Base-by-base conservation (phyloP, 768 basidiomycete genomes). In the Calocybe indica region DNA sequence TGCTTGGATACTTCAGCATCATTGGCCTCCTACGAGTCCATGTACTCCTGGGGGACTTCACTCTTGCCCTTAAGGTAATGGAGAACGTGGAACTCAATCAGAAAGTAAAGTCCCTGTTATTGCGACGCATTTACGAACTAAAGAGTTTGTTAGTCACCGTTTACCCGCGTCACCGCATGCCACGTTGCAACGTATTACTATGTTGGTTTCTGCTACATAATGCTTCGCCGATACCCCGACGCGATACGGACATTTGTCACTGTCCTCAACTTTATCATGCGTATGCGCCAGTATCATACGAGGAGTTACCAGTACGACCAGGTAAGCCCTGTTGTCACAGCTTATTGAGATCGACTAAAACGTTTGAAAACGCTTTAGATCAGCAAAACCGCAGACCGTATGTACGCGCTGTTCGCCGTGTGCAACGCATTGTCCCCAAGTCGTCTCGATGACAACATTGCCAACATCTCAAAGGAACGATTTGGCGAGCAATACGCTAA, bases 261-360 rank as follows among this genome's bases (percentile, higher is more conserved):
- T 9, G 87, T 95, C 60, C 74, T 96, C 40, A 94, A 94, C 73
- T 94, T 96, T 75, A 92, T 95, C 60, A 84, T 91, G 71, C 80
- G 95, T 12, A 93, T 96, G 82, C 81, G 93, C 58, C 92, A 94
- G 62, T 96, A 95, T 67, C 94, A 99, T 71, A 95, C 94, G 7
- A 72, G 94, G 55, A 90, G 89, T 60, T 95, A 95, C 63, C 93
- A 97, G 62, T 96, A 96, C 57, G 93, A 96, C 59, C 92, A 94
- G 75, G 90, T 88, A 51, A 32, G 69, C 49, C 47, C 12, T 9
- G 22, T 29, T 45, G 40, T 1, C 41, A 38, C 33, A 6, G 34
- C 22, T 5, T 33, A 38, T n/a, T 34, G 39, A 7, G 28, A 35
- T 36, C 37, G 12, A 22, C 8, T 15, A 30, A 33, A 37, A 39